Evolutionary conservation across 129 eudicot species (phyloP), one percentile per base, ranked within the genome.

Genomic region (Scalesia atractyloides): DNA sequence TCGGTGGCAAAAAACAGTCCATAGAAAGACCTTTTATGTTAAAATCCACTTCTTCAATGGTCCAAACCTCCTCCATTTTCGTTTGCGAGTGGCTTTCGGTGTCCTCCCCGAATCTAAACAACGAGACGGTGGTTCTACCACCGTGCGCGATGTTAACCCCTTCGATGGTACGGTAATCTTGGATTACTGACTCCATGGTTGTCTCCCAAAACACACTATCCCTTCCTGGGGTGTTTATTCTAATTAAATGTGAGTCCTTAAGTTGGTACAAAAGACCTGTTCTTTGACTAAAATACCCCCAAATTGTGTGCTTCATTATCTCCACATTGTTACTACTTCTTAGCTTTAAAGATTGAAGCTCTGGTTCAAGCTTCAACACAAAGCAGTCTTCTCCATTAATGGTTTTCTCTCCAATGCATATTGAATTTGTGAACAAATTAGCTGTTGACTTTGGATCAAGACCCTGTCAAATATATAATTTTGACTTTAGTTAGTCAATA

Each of bases 401-500:
- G 0, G 86, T 78, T 79, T 87, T 92, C 72, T 92, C 98, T 7
- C 98, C 96, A 0, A 85, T 84, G 70, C 94, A 92, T 17, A 83
- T 81, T 2, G 98, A 79, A 22, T 83, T 87, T 37, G 91, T 73
- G 91, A 92, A 89, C 58, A 92, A 66, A 58, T 84, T 89, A 0
- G 98, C 98, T 0, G 96, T 89, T 66, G 87, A 83, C 70, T 82
- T 85, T 59, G 97, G 96, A 85, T 92, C 97, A 56, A 92, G 96
- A 39, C 98, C 98, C 98, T 92, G 95, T 74, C 56, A 46, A 78
- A 53, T 43, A 58, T 47, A 57, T 14, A 53, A 16, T 54, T 54
- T 54, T 76, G 74, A 77, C 73, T 71, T 70, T 71, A 58, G 50
- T 53, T 71, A 71, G 51, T 8, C 44, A 52, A 41, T 7, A 53